Evolutionary conservation across 768 basidiomycete species (phyloP).

Genomic region (Tylopilus rubrobrunneus): DNA sequence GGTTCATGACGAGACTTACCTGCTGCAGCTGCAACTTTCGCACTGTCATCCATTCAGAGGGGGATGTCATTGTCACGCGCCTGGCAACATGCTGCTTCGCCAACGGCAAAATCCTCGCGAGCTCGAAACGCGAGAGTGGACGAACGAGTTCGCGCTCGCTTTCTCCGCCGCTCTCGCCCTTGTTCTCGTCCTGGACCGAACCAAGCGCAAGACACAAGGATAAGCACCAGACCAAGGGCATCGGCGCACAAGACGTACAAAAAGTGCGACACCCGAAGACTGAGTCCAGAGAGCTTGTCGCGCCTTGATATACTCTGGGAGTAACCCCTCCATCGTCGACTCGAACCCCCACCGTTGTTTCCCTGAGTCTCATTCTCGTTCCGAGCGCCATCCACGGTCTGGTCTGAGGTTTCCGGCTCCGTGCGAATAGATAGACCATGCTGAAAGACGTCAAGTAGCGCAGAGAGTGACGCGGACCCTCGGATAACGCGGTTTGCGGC

Average conservation of each 20-base stretch:
- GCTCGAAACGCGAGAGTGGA: constrained; percentile 41
- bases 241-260: constrained; percentile 8
- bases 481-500: constrained; percentile 13
- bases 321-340: constrained; percentile 26
- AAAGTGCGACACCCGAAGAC: constrained; percentile 7
- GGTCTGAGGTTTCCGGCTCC: not conserved
- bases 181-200: constrained; percentile 10
- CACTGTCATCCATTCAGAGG: constrained; percentile 33
- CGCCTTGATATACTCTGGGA: constrained; percentile 34
- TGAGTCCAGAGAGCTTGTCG: constrained; percentile 25
- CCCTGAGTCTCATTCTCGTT: not conserved
- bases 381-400: not conserved
- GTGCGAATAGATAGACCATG: not conserved
- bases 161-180: constrained; percentile 1
- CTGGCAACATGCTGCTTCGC: not conserved
- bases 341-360: constrained; percentile 32
- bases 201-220: not conserved
- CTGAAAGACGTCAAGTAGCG: constrained; percentile 18
- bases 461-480: constrained; percentile 14
- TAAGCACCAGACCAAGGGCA: not conserved
- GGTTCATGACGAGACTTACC: constrained; percentile 7
- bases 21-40: constrained; percentile 47
- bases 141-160: constrained; percentile 29
- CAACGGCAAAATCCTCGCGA: constrained; percentile 32
- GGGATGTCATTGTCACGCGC: constrained; percentile 4